Evolutionary conservation across 169 alveolate species (phyloP).

Genomic region (Eimeria zaria): DNA sequence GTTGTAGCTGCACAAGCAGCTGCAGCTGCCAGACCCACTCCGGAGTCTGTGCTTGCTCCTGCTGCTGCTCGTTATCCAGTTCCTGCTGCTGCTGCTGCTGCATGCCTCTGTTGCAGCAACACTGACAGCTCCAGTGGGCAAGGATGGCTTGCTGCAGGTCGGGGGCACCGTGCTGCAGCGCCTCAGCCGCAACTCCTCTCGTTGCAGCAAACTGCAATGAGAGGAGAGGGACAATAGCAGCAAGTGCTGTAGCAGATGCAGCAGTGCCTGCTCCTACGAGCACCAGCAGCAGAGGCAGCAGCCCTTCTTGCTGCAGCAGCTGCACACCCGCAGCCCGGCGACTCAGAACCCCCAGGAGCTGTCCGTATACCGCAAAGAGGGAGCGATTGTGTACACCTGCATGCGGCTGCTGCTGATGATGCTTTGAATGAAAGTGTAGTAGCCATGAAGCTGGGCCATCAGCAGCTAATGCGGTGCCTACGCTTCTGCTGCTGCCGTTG

Average conservation of each 20-base stretch:
- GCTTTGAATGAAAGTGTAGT: neutral
- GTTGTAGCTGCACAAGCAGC: constrained; percentile 22
- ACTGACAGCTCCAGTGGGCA: constrained; percentile 39
- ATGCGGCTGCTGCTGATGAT: neutral
- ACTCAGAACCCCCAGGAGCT: constrained; percentile 4
- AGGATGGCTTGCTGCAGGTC: constrained; percentile 39
- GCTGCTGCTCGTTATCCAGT: neutral
- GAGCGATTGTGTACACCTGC: neutral
- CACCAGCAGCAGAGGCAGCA: constrained; percentile 27
- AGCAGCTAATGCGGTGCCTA: neutral
- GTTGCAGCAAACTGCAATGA: neutral
- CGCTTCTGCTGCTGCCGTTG: constrained; percentile 3
- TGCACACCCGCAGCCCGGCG: constrained; percentile 21
- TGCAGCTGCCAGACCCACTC: constrained; percentile 49
- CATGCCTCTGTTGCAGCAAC: constrained; percentile 9
- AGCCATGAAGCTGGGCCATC: neutral
- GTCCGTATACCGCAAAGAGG: constrained; percentile 42
- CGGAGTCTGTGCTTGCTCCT: neutral
- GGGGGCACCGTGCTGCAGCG: constrained; percentile 43
- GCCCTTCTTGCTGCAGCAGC: constrained; percentile 55
- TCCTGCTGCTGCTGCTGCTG: constrained; percentile 29
- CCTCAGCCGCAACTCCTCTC: constrained; percentile 25
- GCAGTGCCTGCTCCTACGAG: neutral
- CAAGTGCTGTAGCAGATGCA: constrained; percentile 15
- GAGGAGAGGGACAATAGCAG: constrained; percentile 27